Percentiles rank a stretch among this genome's conserved stretches.
These are phyloP conservation scores for Pyrenula massariospora DNA, from an alignment of 495 filamentous ascomycete genomes.

Conservation along the genomic window DNA sequence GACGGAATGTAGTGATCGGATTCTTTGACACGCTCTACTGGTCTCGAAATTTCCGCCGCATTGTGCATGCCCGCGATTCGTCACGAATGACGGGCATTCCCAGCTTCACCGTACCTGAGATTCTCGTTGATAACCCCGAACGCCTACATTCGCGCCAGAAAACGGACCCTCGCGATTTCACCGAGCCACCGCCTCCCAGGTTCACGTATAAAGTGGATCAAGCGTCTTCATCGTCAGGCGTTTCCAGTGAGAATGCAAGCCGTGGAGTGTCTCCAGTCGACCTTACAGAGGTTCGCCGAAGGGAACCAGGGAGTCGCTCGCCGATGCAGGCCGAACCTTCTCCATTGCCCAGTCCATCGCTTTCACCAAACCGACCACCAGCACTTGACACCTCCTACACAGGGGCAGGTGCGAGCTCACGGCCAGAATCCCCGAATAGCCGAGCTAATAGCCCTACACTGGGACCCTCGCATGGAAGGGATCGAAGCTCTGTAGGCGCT, in stretches of 20 bases:
- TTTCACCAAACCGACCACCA: constrained; percentile 22
- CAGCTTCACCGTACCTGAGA: constrained; percentile 78
- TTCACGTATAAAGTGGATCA: constrained; percentile 14
- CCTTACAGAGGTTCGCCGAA: constrained; percentile 5
- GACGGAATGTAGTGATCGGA: constrained; percentile 73
- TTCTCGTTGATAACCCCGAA: constrained; percentile 68
- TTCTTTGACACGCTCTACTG: constrained; percentile 97
- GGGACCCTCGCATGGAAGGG: constrained; percentile 18
- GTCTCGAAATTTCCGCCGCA: constrained; percentile 67
- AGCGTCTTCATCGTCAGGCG: constrained; percentile 5
- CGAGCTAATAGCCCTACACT: constrained; percentile 1
- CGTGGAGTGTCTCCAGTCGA: constrained; percentile 1
- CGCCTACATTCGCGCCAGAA: constrained; percentile 19
- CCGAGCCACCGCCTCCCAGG: constrained; percentile 13
- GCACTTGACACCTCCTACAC: constrained; percentile 21
- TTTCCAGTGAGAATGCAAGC: constrained; percentile 8
- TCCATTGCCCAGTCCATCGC: constrained; percentile 20
- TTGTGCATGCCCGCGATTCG: constrained; percentile 52
- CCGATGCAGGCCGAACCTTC: constrained; percentile 14
- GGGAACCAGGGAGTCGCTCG: constrained; percentile 17
- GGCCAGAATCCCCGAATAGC: constrained; percentile 6
- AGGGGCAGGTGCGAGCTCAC: constrained; percentile 7
- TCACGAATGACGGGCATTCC: constrained; percentile 67
- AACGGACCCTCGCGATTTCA: constrained; percentile 2
- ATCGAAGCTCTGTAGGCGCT: constrained; percentile 58